These are phyloP conservation scores for Naganishia randhawae DNA, from an alignment of 768 basidiomycete genomes.

Conservation along the genomic window DNA sequence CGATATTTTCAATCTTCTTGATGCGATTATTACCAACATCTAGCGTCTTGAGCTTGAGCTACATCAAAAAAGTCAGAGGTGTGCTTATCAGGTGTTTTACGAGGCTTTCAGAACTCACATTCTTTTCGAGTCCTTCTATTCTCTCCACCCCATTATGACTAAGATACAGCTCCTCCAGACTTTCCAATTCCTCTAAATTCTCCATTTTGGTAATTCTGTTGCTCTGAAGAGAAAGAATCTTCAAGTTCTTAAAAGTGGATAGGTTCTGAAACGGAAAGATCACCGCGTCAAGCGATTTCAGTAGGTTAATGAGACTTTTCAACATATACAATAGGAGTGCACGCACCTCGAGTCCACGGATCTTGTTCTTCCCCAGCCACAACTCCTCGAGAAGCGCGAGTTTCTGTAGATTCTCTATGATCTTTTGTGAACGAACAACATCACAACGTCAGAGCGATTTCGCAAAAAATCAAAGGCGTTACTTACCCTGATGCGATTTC, in stretches of 20 bases:
- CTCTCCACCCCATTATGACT: constrained; percentile 85
- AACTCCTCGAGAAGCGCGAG: constrained; percentile 82
- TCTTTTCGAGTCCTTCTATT: constrained; percentile 79
- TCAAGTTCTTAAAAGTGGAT: constrained; percentile 64
- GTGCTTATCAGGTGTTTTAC: not conserved
- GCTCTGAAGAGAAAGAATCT: constrained; percentile 77
- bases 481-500: constrained; percentile 82
- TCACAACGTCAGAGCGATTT: not conserved
- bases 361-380: constrained; percentile 98
- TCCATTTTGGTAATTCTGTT: constrained; percentile 88
- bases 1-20: constrained; percentile 70
- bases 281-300: not conserved
- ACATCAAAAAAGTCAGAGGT: not conserved
- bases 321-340: not conserved
- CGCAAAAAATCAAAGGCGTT: not conserved
- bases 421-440: constrained; percentile 54
- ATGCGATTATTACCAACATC: constrained; percentile 87
- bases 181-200: constrained; percentile 66
- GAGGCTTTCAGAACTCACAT: constrained; percentile 56
- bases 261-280: constrained; percentile 59
- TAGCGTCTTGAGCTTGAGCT: constrained; percentile 72
- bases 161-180: constrained; percentile 83
- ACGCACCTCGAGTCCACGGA: constrained; percentile 73
- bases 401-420: constrained; percentile 78
- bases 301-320: not conserved